Evolutionary conservation across 352 stramenopile genomes (phyloP), one percentile per base, ranked within the genome.

Genomic region (Achlya hypogyna): DNA sequence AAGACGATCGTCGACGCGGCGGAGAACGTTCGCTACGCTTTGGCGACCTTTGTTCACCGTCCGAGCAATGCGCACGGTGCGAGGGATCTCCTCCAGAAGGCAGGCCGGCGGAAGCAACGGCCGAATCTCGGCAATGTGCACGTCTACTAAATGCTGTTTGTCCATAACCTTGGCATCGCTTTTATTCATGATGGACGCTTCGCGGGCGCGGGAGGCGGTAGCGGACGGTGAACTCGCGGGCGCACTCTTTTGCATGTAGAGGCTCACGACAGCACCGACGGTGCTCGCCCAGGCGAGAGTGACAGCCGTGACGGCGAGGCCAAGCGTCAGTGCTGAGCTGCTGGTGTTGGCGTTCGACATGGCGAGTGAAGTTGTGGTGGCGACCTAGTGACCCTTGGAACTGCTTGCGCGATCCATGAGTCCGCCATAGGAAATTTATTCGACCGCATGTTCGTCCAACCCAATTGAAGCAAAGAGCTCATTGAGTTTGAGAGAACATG

Each of bases 31-130:
- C 51, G 78, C 74, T 16, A 93, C 69, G 8, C 74, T 78, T 66
- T 93, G 81, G 20, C 87, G 84, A 0, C 82, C 81, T n/a, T 76
- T 76, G 69, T 81, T 93, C 51, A 94, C 78, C n/a, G 85, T 94
- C 52, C 89, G 80, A 60, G 80, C 79, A 60, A 92, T 91, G 74
- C 88, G 87, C 45, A 69, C 75, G n/a, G 75, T 85, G 10, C 91
- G 74, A 31, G 86, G 83, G 53, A 96, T 90, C 78, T 96, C 86
- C 62, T 96, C 87, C 27, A 83, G 72, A 38, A 96, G 63, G 64
- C 86, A 89, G 60, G 87, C 87, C 0, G 87, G 87, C 23, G 87
- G 84, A 56, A 96, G 86, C 29, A 96, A 78, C 70, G 87, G 87
- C 0, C 32, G 40, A 38, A 42, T 42, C 34, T 42, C 14, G 43